These are phyloP conservation scores for Brassica hybrid DNA, from an alignment of 441 rosid species.

Conservation along the genomic window DNA sequence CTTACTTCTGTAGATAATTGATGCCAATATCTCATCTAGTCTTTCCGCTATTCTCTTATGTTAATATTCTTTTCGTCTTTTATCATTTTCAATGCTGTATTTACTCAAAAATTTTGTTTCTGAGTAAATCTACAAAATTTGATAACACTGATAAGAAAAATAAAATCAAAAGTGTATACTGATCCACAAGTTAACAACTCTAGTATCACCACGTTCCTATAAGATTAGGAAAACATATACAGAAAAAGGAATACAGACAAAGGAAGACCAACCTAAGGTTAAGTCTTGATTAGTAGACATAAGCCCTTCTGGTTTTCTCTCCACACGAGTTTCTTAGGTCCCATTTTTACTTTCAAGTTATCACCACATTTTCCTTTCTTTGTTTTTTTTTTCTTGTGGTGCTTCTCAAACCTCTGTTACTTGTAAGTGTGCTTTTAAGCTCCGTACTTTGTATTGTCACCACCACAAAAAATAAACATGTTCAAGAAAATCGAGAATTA, in stretches of 20 bases:
- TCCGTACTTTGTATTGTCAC: no score
- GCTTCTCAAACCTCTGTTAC: not conserved
- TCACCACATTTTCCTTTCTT: not conserved
- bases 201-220: not conserved
- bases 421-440: no score
- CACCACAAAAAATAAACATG: no score
- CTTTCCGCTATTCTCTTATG: not conserved
- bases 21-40: not conserved
- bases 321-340: no score
- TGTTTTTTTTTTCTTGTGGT: not conserved
- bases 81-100: not conserved
- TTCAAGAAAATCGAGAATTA: no score
- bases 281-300: no score
- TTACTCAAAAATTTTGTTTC: not conserved
- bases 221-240: not conserved
- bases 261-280: not conserved
- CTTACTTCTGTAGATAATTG: not conserved
- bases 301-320: no score
- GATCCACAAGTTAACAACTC: not conserved
- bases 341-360: no score
- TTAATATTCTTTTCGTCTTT: no score
- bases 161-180: not conserved
- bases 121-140: not conserved
- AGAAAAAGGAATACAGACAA: not conserved
- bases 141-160: not conserved